Percentiles rank a stretch among this genome's conserved stretches.
Conservation (phyloP, 2,329 filamentous ascomycete genomes). For the Colletotrichum filicis region DNA sequence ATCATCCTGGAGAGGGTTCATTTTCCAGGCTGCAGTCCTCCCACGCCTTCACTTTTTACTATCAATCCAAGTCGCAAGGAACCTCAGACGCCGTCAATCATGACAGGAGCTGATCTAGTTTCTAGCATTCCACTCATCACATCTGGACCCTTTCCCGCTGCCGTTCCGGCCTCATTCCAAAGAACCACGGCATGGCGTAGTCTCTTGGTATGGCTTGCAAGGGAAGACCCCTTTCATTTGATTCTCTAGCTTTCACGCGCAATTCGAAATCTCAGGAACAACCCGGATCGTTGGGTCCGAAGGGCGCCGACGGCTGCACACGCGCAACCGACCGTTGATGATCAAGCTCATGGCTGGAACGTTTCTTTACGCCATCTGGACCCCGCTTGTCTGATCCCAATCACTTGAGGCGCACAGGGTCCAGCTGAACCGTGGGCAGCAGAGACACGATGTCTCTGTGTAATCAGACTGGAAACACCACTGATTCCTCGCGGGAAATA, state of each 20-base stretch:
- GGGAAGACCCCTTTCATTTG: neutral
- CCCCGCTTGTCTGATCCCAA: neutral
- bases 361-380: neutral
- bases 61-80: neutral
- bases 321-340: neutral
- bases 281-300: neutral
- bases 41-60: neutral
- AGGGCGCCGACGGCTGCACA: neutral
- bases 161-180: neutral
- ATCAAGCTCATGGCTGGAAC: neutral
- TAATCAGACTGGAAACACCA: neutral
- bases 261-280: neutral
- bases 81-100: neutral
- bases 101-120: neutral
- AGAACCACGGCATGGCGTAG: neutral
- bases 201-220: neutral
- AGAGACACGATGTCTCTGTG: neutral
- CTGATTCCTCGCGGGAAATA: neutral
- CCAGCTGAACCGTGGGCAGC: neutral
- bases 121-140: neutral
- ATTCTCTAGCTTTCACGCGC: too few species aligned
- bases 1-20: neutral
- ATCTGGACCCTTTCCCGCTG: neutral
- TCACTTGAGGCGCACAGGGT: neutral
- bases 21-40: neutral